Evolutionary conservation across 179 eudicot genomes (phyloP).

Genomic region (Silene noctiflora): DNA sequence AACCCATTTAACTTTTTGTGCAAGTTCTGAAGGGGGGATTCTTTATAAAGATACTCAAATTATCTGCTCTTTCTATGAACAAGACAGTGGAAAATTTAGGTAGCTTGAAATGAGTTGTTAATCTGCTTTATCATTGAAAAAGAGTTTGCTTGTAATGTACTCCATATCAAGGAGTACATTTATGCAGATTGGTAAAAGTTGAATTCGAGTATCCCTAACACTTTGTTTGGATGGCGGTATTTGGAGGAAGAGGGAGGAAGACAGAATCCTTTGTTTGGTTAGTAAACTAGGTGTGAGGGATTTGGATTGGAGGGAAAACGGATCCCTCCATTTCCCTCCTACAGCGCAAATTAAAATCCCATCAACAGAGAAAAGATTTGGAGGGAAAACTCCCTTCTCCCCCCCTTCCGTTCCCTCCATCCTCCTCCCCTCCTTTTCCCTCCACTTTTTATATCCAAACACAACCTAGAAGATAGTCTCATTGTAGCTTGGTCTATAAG

Average conservation of each 20-base stretch:
- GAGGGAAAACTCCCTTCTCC: too few species aligned
- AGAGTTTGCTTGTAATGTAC: background rate
- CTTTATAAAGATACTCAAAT: background rate
- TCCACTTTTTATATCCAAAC: too few species aligned
- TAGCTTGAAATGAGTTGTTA: background rate
- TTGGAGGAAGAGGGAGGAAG: background rate
- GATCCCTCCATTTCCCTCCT: too few species aligned
- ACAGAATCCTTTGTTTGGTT: background rate
- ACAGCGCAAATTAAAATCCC: too few species aligned
- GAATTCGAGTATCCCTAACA: background rate
- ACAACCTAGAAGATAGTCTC: too few species aligned
- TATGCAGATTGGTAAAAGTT: too few species aligned
- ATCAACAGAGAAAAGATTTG: too few species aligned
- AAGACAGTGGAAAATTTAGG: background rate
- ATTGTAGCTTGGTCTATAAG: too few species aligned
- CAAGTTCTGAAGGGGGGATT: background rate
- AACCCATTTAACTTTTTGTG: background rate
- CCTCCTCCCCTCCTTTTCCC: too few species aligned
- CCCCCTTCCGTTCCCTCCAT: too few species aligned
- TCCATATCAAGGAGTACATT: background rate
- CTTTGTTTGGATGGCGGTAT: background rate
- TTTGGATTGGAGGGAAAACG: too few species aligned
- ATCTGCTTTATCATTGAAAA: background rate
- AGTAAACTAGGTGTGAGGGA: too few species aligned
- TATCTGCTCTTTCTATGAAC: slow-evolving; percentile 5